Evolutionary conservation across 345 rosid genomes (phyloP).

Genomic region (Pelargonium nanum): DNA sequence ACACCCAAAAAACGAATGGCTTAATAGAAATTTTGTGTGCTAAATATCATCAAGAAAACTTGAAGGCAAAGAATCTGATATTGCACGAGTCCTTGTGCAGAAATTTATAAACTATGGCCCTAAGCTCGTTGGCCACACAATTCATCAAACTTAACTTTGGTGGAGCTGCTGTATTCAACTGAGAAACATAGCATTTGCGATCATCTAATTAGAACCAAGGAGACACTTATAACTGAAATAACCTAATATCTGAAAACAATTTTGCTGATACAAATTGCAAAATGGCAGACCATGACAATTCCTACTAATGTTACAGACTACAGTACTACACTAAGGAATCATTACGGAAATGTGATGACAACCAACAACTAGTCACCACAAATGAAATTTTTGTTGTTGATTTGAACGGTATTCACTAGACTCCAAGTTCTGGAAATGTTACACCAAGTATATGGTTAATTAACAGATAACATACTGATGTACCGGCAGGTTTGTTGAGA

Average conservation of each 20-base stretch:
- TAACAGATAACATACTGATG: conserved; percentile 48
- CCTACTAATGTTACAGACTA: background rate
- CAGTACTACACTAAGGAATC: background rate
- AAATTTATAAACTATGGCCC: background rate
- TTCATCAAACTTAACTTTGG: background rate
- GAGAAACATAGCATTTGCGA: too few species aligned
- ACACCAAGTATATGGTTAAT: background rate
- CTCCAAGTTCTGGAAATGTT: background rate
- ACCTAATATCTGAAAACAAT: too few species aligned
- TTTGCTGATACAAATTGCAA: too few species aligned
- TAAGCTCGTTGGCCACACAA: background rate
- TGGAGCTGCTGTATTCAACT: too few species aligned
- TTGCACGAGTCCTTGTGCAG: background rate
- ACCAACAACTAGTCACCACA: background rate
- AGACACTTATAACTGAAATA: too few species aligned
- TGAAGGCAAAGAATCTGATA: background rate
- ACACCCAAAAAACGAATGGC: background rate
- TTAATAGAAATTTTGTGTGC: background rate
- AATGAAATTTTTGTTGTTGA: too few species aligned
- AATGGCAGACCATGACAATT: background rate
- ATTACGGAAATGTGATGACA: background rate
- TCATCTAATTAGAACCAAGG: too few species aligned
- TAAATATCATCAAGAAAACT: background rate
- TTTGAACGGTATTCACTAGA: too few species aligned
- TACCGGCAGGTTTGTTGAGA: conserved; percentile 92